phyloP scores from a whole-genome alignment of 2,329 filamentous ascomycete genomes.

The Juglanconis oblonga region DNA sequence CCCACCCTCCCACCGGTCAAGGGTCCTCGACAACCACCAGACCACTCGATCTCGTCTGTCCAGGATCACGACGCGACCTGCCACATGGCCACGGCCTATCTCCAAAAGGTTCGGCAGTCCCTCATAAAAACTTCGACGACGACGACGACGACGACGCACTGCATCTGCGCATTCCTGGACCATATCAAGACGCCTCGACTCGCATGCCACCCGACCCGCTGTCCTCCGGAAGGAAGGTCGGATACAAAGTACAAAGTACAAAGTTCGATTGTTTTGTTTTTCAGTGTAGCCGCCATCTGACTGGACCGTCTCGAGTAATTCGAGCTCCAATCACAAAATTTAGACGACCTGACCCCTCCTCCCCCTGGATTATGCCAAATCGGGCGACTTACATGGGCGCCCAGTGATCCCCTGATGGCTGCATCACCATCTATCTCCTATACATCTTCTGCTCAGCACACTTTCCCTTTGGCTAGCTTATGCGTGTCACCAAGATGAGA shows the following conservation, averaged over 20 bases:
- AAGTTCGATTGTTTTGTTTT: background rate
- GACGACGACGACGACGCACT: background rate
- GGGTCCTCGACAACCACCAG: background rate
- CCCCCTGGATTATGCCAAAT: slow-evolving; percentile 17
- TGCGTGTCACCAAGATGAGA: background rate
- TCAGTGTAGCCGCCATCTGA: background rate
- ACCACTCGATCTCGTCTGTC: slow-evolving; percentile 6
- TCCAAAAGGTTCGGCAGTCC: background rate
- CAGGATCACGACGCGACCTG: slow-evolving; percentile 1
- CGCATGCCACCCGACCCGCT: background rate
- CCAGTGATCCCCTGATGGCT: background rate
- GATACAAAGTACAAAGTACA: background rate
- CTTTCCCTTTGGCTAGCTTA: background rate
- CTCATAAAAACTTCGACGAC: too few species aligned
- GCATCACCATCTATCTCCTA: background rate
- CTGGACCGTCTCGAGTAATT: slow-evolving; percentile 7
- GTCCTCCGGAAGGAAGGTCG: slow-evolving; percentile 2
- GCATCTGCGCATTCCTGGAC: background rate
- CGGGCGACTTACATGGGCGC: slow-evolving; percentile 7
- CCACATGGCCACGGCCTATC: background rate
- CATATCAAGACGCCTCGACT: background rate
- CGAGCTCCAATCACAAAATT: slow-evolving; percentile 15
- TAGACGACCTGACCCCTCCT: slow-evolving; percentile 9
- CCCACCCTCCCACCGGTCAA: background rate
- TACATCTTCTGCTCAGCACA: background rate